These are phyloP conservation scores for Fusarium albosuccineum DNA, from an alignment of 2,329 filamentous ascomycete genomes.

Conservation along the genomic window DNA sequence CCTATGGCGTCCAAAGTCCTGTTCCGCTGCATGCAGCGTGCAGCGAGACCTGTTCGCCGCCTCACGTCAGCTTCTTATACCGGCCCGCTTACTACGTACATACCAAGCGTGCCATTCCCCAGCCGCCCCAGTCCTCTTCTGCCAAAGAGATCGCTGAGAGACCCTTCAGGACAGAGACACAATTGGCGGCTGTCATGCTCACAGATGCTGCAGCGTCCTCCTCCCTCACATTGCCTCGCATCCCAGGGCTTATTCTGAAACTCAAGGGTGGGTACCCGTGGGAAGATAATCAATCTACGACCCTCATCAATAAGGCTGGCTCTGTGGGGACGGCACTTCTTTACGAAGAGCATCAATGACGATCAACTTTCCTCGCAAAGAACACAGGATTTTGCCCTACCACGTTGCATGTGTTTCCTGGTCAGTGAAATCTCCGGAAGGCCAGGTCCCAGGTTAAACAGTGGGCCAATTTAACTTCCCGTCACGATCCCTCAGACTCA, in stretches of 20 bases:
- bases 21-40: neutral
- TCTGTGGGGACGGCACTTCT: conserved; percentile 3
- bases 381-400: neutral
- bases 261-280: neutral
- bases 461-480: conserved; percentile 5
- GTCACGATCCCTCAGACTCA: neutral
- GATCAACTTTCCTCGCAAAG: neutral
- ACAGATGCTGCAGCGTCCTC: neutral
- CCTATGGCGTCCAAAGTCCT: conserved; percentile 7
- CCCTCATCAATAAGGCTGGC: neutral
- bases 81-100: neutral
- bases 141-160: neutral
- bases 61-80: conserved; percentile 37
- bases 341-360: neutral
- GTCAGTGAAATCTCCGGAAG: conserved; percentile 2
- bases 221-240: neutral
- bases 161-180: neutral
- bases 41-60: conserved; percentile 1
- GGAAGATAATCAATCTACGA: neutral
- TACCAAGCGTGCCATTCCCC: conserved; percentile 11
- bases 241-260: neutral
- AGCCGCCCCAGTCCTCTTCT: neutral
- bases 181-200: neutral
- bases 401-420: neutral
- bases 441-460: conserved; percentile 2